A percentile compares a stretch with the other conserved stretches of the same genome.
These are phyloP conservation scores for Penicillium soppii DNA, from an alignment of 495 filamentous ascomycete species.

Conservation along the genomic window DNA sequence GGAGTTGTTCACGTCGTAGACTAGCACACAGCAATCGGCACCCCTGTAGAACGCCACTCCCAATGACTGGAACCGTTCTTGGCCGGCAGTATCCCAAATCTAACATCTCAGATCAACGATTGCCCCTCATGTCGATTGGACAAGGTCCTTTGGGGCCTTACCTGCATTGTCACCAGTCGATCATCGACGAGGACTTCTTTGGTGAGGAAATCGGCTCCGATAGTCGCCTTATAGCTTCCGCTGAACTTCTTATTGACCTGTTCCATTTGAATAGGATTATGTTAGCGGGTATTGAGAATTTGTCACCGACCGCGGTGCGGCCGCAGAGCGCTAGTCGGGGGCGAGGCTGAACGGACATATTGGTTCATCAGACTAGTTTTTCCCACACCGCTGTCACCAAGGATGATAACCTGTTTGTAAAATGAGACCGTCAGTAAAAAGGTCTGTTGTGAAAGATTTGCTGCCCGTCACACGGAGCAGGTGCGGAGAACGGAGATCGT, in stretches of 20 bases:
- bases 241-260: conserved; percentile 99
- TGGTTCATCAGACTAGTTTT: conserved; percentile 99
- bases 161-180: conserved; percentile 97
- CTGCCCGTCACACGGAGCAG: conserved; percentile 15
- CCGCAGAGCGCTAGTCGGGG: conserved; percentile 3
- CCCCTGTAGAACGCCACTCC: conserved; percentile 98
- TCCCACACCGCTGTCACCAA: conserved; percentile 96
- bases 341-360: conserved; percentile 73
- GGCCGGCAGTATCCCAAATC: conserved; percentile 98
- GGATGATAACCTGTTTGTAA: conserved; percentile 82
- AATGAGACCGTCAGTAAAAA: conserved; percentile 6
- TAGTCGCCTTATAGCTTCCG: conserved; percentile 98
- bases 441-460: neutral
- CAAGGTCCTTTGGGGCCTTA: conserved; percentile 36
- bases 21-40: conserved; percentile 97
- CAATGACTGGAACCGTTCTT: conserved; percentile 96
- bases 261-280: neutral
- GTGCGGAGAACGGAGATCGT: conserved; percentile 34
- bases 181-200: conserved; percentile 98
- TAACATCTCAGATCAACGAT: conserved; percentile 37
- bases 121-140: neutral
- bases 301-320: conserved; percentile 4
- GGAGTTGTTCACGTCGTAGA: conserved; percentile 98
- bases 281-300: conserved; percentile 21
- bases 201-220: conserved; percentile 97